Base-by-base conservation (phyloP, 1,284 basidiomycete genomes). In the Tilletia walkeri region DNA sequence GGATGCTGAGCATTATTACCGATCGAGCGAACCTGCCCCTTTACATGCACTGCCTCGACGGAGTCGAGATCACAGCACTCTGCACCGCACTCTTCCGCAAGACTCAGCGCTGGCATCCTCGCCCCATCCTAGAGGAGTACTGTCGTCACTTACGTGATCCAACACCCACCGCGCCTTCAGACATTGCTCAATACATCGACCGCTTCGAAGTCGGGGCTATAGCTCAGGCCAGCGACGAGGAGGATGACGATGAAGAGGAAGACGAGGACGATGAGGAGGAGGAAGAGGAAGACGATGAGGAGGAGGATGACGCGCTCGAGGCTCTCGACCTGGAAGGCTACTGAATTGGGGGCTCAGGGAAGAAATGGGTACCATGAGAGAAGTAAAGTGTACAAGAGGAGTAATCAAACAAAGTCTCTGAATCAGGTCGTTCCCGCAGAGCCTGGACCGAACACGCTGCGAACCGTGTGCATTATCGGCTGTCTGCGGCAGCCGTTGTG, bases 21-120 rank as follows among this genome's bases (percentile, higher is more conserved):
- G 76, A 82, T 49, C 68, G 72, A 20, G 74, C 75, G 53, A 77
- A 78, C n/a, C 70, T 79, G 54, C 81, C 81, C 0, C 72, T 82
- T 49, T 83, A 83, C 65, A 67, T 83, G 1, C 81, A 83, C 67
- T 80, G 79, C 68, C 71, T 83, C n/a, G 81, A 83, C 63, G 81
- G 80, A 20, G 76, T 80, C 45, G 76, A 79, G 18, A 76, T 77
- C 16, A 78, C 79, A 0, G 77, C 77, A 53, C 80, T 78, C 10
- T 73, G 82, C 9, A 66, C 81, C 12, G 81, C 78, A 2, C 77
- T 79, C 48, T 74, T 81, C 71, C 77, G 81, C 53, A 79, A 80
- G 68, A 71, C 82, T 20, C 81, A 83, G 67, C 79, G 73, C 0
- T 83, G 80, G 81, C 71, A 73, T 24, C 74, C 70, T 2, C 53